phyloP scores from a whole-genome alignment of 176 grass and related monocot species.

The Musa itinerans region DNA sequence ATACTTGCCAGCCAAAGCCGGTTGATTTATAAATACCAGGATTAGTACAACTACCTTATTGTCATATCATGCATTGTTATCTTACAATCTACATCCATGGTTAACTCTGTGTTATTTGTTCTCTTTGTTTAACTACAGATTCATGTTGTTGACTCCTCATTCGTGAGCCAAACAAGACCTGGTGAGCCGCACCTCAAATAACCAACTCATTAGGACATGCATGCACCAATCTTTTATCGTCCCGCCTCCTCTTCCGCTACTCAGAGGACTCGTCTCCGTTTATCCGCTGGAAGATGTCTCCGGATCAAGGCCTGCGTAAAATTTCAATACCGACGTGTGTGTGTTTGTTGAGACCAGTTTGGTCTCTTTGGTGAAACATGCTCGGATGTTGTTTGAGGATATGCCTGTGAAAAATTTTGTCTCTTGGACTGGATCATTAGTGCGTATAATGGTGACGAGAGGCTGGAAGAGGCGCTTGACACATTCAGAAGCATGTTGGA shows the following conservation, averaged over 20 bases:
- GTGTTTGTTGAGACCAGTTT: conserved; percentile 39
- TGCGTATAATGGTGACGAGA: conserved; percentile 28
- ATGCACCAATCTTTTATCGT: neutral
- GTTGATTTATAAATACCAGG: neutral
- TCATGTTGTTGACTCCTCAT: neutral
- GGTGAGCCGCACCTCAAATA: neutral
- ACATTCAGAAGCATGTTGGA: conserved; percentile 3
- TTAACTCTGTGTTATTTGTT: no score
- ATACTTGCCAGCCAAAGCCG: neutral
- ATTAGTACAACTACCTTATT: no score
- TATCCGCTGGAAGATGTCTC: conserved; percentile 21
- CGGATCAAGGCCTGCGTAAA: conserved; percentile 42
- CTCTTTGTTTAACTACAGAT: neutral
- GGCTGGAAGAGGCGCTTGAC: conserved; percentile 8
- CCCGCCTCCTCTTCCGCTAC: conserved; percentile 3
- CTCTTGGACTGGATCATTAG: conserved; percentile 53
- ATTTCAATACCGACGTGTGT: conserved; percentile 25
- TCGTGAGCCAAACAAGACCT: neutral
- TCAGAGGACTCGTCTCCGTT: conserved; percentile 27
- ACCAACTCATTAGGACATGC: neutral
- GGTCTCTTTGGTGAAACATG: conserved; percentile 7
- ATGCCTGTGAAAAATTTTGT: conserved; percentile 28
- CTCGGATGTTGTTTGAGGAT: conserved; percentile 43
- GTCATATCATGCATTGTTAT: no score
- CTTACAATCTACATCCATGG: no score